Evolutionary conservation across 2,329 filamentous ascomycete species (phyloP).

Genomic region (Penicillium olsonii): DNA sequence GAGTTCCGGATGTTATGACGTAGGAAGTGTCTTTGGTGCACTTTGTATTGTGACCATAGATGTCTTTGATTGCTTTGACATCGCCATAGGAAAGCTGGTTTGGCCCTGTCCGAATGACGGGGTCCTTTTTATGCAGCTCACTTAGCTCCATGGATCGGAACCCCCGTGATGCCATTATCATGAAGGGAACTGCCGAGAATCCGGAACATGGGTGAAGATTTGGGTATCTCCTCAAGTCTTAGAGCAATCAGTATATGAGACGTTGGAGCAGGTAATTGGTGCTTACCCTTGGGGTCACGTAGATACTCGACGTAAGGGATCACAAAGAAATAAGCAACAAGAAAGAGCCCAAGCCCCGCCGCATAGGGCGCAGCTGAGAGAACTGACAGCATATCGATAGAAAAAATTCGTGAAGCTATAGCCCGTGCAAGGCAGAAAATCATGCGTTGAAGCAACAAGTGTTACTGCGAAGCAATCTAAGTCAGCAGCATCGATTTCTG

Average conservation of each 20-base stretch:
- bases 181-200: slow-evolving; percentile 51
- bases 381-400: slow-evolving; percentile 1
- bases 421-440: no score
- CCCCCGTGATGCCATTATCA: slow-evolving; percentile 46
- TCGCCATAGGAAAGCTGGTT: slow-evolving; percentile 48
- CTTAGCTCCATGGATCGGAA: slow-evolving; percentile 47
- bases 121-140: slow-evolving; percentile 49
- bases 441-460: no score
- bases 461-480: no score
- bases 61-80: slow-evolving; percentile 51
- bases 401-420: no score
- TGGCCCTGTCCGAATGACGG: slow-evolving; percentile 50
- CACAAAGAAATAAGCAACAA: slow-evolving; percentile 27
- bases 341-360: slow-evolving; percentile 20
- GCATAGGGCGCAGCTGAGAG: slow-evolving; percentile 27
- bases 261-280: not conserved
- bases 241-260: slow-evolving; percentile 1
- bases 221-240: slow-evolving; percentile 51
- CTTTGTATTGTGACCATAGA: slow-evolving; percentile 54
- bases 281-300: slow-evolving; percentile 30
- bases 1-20: slow-evolving; percentile 47
- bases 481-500: no score
- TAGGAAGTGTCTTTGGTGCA: slow-evolving; percentile 56
- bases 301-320: slow-evolving; percentile 30
- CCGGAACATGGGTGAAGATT: slow-evolving; percentile 48